phyloP scores from a whole-genome alignment of 208 protist species.

The Trypanosoma mega region DNA sequence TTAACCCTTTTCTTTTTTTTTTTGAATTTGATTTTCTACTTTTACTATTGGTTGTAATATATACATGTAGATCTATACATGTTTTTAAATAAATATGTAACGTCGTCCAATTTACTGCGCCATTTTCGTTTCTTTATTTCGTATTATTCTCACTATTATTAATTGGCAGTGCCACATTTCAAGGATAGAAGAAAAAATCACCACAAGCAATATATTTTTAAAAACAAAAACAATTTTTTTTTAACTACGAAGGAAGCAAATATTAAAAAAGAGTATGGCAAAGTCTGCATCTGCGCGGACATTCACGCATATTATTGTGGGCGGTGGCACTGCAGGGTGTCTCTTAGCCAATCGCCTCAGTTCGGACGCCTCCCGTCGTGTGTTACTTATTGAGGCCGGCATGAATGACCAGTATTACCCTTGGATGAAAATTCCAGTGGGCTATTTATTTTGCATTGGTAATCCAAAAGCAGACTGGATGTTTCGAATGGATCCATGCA shows the following conservation, averaged over 20 bases:
- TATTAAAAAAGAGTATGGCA: not conserved
- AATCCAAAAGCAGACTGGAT: slow-evolving; percentile 17
- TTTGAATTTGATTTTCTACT: not conserved
- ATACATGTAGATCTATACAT: not conserved
- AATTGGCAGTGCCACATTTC: too few species aligned
- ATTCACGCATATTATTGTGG: slow-evolving; percentile 35
- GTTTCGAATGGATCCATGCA: slow-evolving; percentile 8
- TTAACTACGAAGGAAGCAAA: too few species aligned
- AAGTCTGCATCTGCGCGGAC: not conserved
- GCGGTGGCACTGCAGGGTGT: slow-evolving; percentile 51
- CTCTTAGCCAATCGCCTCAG: slow-evolving; percentile 39
- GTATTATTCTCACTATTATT: too few species aligned
- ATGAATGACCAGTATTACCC: slow-evolving; percentile 6
- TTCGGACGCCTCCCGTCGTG: not conserved
- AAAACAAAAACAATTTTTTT: too few species aligned
- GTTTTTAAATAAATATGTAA: too few species aligned
- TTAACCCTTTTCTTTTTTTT: not conserved
- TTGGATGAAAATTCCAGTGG: slow-evolving; percentile 27
- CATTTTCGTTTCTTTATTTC: too few species aligned
- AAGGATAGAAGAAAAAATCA: too few species aligned
- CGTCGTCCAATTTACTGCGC: too few species aligned
- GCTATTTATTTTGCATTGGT: slow-evolving; percentile 3
- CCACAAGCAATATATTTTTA: too few species aligned
- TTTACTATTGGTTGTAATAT: not conserved
- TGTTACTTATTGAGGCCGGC: slow-evolving; percentile 21